Conservation (phyloP, 805 yeast species). For the Metschnikowia colocasiae region DNA sequence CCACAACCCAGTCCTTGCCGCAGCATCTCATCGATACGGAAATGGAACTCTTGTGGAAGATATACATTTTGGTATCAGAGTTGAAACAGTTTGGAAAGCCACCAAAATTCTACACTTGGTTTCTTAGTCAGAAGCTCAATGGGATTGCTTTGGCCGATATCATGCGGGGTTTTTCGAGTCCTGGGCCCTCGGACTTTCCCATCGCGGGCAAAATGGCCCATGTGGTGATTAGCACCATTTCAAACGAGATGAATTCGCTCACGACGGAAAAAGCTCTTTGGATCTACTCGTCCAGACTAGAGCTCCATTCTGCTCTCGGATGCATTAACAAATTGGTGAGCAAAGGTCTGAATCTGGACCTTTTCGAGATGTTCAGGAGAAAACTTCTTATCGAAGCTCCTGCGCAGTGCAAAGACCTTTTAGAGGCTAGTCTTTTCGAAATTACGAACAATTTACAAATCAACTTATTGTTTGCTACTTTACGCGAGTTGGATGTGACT, state of each 20-base stretch:
- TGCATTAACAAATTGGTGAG: conserved; percentile 1
- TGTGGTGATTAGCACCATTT: conserved; percentile 24
- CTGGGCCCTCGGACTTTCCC: background rate
- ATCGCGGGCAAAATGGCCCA: background rate
- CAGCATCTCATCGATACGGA: conserved; percentile 30
- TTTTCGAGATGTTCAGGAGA: conserved; percentile 45
- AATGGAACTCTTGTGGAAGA: conserved; percentile 43
- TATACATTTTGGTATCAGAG: conserved; percentile 45
- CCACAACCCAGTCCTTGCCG: conserved; percentile 37
- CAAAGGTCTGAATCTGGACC: conserved; percentile 17
- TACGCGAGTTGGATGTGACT: conserved; percentile 42
- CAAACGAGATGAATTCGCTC: conserved; percentile 32
- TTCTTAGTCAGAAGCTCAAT: conserved; percentile 4
- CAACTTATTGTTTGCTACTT: conserved; percentile 42
- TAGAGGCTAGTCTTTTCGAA: conserved; percentile 44
- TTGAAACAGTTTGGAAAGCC: conserved; percentile 26
- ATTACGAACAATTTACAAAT: conserved; percentile 42
- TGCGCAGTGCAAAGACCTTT: conserved; percentile 45
- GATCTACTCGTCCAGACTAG: conserved; percentile 35
- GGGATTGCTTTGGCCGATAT: background rate
- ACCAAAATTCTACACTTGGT: conserved; percentile 21
- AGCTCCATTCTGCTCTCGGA: conserved; percentile 35
- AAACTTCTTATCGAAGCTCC: conserved; percentile 51
- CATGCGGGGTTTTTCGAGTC: background rate
- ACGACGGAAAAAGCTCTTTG: conserved; percentile 20